Base-by-base conservation (phyloP, 768 basidiomycete species). In the Hypholoma sublateritium region DNA sequence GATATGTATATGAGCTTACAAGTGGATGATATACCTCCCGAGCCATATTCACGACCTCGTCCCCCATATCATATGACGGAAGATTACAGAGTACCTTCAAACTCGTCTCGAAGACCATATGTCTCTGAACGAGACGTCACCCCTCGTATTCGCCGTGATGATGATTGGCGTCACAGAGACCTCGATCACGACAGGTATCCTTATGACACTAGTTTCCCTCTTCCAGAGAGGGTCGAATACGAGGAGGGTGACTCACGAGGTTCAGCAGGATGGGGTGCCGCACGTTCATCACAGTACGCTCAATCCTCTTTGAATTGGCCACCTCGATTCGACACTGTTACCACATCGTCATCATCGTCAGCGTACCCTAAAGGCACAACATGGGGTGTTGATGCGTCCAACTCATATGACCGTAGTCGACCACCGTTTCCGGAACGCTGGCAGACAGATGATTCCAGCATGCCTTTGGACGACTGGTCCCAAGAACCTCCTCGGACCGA, bases 111-210 rank as follows among this genome's bases (percentile, higher is more conserved):
- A 58, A 60, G 69, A 25, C 65, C 74, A 17, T 82, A 80, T 64
- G 78, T 77, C 59, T 69, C 72, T 60, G 80, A 68, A 66, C 78
- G 82, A 64, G 85, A 86, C 51, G 71, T 76, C 11, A 73, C 81
- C 16, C 82, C 84, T 62, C 79, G 82, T 65, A 76, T 72, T 64
- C 80, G 74, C 65, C 82, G 75, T 63, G 79, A 79, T 39, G 73
- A 79, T 57, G 79, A 78, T 61, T 85, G 86, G 83, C 78, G 78
- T 56, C 72, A 75, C 56, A 69, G 71, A 55, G 79, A 81, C 57
- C 63, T 71, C 39, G 68, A 69, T 65, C 77, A 78, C 52, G 80
- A 81, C 61, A 77, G 78, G 58, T 80, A 80, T 64, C 65, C 72
- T 62, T 70, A 80, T 62, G 53, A 36, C 46, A 84, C 85, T 59